A percentile compares a stretch with the other conserved stretches of the same genome.
Evolutionary conservation across 768 basidiomycete genomes (phyloP).

Genomic region (Russula olivacea): DNA sequence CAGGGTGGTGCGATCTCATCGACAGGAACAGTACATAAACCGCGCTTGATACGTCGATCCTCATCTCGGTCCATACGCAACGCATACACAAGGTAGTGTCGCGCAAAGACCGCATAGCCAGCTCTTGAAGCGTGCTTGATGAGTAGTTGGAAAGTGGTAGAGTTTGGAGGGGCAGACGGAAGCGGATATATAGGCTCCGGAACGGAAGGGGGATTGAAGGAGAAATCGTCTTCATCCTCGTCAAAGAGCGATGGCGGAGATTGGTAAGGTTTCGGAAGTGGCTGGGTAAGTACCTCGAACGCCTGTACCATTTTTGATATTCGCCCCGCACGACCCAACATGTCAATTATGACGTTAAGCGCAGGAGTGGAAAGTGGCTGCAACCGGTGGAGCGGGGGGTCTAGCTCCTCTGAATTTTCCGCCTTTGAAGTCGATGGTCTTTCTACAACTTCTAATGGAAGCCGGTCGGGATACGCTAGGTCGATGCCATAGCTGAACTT

Average conservation of each 20-base stretch:
- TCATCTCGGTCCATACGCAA: conserved; percentile 39
- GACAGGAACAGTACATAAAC: conserved; percentile 30
- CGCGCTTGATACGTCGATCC: conserved; percentile 33
- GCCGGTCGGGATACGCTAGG: conserved; percentile 63
- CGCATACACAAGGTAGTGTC: conserved; percentile 61
- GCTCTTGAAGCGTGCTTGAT: conserved; percentile 50
- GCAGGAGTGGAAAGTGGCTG: conserved; percentile 45
- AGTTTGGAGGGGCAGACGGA: conserved; percentile 52
- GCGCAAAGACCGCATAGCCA: conserved; percentile 48
- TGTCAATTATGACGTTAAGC: conserved; percentile 68
- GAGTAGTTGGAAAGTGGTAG: conserved; percentile 58
- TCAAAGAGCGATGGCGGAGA: conserved; percentile 49
- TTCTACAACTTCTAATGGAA: conserved; percentile 42
- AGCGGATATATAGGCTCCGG: conserved; percentile 32
- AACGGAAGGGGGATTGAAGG: conserved; percentile 39
- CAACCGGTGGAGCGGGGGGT: conserved; percentile 32
- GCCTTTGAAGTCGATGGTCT: neutral
- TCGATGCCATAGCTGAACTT: conserved; percentile 73
- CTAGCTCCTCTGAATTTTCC: conserved; percentile 33
- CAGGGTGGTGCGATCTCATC: conserved; percentile 43
- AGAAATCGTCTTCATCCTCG: conserved; percentile 61
- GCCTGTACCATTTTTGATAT: conserved; percentile 64
- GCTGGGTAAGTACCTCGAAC: conserved; percentile 74
- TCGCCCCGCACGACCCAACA: conserved; percentile 54
- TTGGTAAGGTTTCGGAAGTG: conserved; percentile 47